phyloP scores from a whole-genome alignment of 1,139 yeast species.

The Magnusiomyces starmeri region DNA sequence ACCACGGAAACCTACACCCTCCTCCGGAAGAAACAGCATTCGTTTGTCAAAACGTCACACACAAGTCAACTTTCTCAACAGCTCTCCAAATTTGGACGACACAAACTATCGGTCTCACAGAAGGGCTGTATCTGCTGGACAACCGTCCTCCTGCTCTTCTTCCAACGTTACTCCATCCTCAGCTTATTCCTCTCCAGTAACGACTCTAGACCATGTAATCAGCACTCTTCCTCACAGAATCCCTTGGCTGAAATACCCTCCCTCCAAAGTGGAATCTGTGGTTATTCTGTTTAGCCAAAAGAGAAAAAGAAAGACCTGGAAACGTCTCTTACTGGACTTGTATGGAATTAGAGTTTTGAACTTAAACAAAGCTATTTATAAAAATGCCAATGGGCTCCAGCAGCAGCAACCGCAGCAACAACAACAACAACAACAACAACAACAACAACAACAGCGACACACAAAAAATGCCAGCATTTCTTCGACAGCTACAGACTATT shows the following conservation, averaged over 20 bases:
- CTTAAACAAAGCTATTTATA: slow-evolving; percentile 7
- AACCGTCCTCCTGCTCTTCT: neutral
- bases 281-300: slow-evolving; percentile 13
- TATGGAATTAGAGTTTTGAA: slow-evolving; percentile 8
- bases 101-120: neutral
- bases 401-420: neutral
- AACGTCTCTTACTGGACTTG: slow-evolving; percentile 7
- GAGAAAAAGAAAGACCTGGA: slow-evolving; percentile 15
- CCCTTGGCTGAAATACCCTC: slow-evolving; percentile 10
- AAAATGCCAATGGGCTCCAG: neutral
- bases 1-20: neutral
- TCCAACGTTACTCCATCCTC: neutral
- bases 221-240: slow-evolving; percentile 4
- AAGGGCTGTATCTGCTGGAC: too few relatives aligned
- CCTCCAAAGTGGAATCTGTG: slow-evolving; percentile 3
- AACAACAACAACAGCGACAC: neutral
- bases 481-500: neutral
- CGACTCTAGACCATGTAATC: slow-evolving; percentile 6
- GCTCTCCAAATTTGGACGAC: neutral
- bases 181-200: neutral
- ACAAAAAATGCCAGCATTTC: too few relatives aligned
- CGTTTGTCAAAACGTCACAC: neutral
- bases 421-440: neutral
- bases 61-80: neutral
- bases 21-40: neutral